Conservation (phyloP, 2,329 filamentous ascomycete genomes). For the Fusarium marasasianum region DNA sequence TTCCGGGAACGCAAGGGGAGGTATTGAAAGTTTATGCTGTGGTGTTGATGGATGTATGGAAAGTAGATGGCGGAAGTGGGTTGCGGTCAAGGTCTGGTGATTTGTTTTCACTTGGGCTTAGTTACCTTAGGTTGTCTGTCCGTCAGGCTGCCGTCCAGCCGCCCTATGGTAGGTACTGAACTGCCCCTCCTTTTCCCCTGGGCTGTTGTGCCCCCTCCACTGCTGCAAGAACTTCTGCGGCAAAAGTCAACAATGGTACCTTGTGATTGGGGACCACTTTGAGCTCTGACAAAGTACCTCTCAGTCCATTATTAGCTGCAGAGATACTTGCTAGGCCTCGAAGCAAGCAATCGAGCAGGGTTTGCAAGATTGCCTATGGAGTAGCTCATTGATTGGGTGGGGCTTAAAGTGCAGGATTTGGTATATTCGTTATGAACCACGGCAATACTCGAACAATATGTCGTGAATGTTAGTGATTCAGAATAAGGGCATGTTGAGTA, state of each 20-base stretch:
- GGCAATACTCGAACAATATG: not conserved
- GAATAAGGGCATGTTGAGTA: not conserved
- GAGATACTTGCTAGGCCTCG: constrained; percentile 17
- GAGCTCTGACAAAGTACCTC: constrained; percentile 24
- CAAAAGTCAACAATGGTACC: constrained; percentile 19
- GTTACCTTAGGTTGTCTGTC: not conserved
- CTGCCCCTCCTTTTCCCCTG: constrained; percentile 41
- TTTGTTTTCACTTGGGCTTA: constrained; percentile 35
- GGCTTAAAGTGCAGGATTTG: not conserved
- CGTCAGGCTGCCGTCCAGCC: constrained; percentile 35
- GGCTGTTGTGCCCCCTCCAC: constrained; percentile 18
- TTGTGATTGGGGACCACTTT: constrained; percentile 36
- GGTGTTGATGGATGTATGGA: constrained; percentile 22
- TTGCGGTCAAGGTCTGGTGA: constrained; percentile 42
- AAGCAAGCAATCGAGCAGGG: not conserved
- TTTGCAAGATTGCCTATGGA: constrained; percentile 31
- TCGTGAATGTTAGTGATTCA: not conserved
- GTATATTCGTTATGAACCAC: not conserved
- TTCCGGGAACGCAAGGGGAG: constrained; percentile 6
- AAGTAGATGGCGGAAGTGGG: constrained; percentile 32
- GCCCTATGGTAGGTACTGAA: constrained; percentile 10
- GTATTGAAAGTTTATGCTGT: constrained; percentile 17
- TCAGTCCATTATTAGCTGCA: not conserved
- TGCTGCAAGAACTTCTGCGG: constrained; percentile 8
- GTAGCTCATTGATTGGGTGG: constrained; percentile 18